phyloP scores from a whole-genome alignment of 352 stramenopile species.

The Phytophthora podocarpi region DNA sequence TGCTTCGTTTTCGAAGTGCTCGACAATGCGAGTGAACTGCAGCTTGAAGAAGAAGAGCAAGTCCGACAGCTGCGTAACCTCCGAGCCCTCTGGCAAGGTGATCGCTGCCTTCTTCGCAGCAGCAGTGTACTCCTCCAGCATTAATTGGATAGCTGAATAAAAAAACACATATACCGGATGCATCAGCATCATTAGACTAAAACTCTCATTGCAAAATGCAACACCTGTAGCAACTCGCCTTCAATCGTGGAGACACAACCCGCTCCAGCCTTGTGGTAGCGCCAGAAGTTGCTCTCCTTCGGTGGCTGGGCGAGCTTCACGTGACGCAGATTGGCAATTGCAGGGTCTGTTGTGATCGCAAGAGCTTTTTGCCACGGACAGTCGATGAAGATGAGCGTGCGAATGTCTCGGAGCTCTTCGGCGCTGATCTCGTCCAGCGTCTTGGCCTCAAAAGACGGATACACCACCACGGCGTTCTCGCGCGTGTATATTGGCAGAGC shows the following conservation, averaged over 20 bases:
- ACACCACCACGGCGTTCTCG: constrained; percentile 75
- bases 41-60: constrained; percentile 89
- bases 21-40: constrained; percentile 67
- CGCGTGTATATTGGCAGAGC: constrained; percentile 53
- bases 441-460: constrained; percentile 74
- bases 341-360: constrained; percentile 65
- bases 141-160: constrained; percentile 75
- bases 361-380: constrained; percentile 88
- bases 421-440: constrained; percentile 62
- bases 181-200: background rate
- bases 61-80: constrained; percentile 52
- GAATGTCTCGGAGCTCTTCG: constrained; percentile 62
- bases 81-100: constrained; percentile 33
- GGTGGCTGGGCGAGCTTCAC: constrained; percentile 83
- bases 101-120: constrained; percentile 45
- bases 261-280: constrained; percentile 84
- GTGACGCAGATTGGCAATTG: constrained; percentile 59
- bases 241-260: constrained; percentile 91
- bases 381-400: constrained; percentile 88
- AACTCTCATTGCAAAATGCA: constrained; percentile 1
- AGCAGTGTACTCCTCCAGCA: constrained; percentile 77
- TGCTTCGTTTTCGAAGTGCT: constrained; percentile 64
- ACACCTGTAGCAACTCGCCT: constrained; percentile 47
- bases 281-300: constrained; percentile 87
- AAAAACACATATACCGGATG: background rate